A percentile compares a stretch with the other conserved stretches of the same genome.
Conservation (phyloP, 164 flowering plant genomes). For the Aristolochia contorta region DNA sequence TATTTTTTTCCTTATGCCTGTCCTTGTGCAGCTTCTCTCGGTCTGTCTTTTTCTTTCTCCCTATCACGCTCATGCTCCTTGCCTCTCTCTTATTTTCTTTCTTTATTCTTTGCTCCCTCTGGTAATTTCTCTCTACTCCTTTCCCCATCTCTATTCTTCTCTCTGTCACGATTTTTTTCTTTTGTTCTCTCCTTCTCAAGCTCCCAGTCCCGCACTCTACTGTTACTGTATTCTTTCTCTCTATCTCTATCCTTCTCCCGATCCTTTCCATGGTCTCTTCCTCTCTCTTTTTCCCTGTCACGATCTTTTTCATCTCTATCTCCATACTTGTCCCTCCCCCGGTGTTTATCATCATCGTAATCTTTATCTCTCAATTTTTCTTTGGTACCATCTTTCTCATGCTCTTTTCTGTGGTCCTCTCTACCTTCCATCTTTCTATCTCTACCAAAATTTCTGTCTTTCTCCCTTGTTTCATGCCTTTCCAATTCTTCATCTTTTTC, state of each 20-base stretch:
- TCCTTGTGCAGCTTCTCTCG: constrained; percentile 15
- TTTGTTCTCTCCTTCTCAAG: constrained; percentile 22
- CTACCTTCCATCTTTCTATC: constrained; percentile 45
- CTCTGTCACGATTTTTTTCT: constrained; percentile 28
- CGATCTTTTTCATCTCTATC: constrained; percentile 18
- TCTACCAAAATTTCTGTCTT: constrained; percentile 19
- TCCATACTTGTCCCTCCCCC: constrained; percentile 16
- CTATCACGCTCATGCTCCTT: constrained; percentile 23
- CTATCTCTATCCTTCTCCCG: constrained; percentile 17
- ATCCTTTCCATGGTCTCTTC: constrained; percentile 19
- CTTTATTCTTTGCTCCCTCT: constrained; percentile 23
- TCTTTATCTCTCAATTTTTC: too few species aligned
- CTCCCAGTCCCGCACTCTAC: constrained; percentile 13
- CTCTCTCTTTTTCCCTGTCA: constrained; percentile 14
- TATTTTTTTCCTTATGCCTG: constrained; percentile 16
- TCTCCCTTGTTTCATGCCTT: constrained; percentile 6
- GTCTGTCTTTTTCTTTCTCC: constrained; percentile 22
- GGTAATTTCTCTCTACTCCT: constrained; percentile 25
- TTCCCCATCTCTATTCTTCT: constrained; percentile 22
- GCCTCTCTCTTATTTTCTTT: constrained; percentile 27
- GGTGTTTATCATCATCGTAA: constrained; percentile 8
- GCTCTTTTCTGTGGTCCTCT: constrained; percentile 35
- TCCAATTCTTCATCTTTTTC: constrained; percentile 27
- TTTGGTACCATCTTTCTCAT: constrained; percentile 7
- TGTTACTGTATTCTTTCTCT: not conserved